Evolutionary conservation across 2,329 filamentous ascomycete species (phyloP).

Genomic region (Tolypocladium inflatum): DNA sequence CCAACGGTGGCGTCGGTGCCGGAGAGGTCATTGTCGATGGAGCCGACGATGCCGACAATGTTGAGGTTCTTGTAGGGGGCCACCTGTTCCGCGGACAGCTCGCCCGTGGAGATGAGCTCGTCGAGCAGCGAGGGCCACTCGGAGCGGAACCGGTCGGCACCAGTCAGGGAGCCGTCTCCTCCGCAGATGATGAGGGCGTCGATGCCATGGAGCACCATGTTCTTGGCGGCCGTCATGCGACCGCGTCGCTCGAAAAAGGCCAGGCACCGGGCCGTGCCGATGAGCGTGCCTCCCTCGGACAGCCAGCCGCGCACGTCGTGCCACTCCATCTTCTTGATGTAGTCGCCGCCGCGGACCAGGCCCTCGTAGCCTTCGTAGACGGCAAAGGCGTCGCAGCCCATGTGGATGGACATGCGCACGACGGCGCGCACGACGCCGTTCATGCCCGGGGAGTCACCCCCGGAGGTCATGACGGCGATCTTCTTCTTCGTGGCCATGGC

Average conservation of each 20-base stretch:
- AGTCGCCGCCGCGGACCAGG: constrained; percentile 76
- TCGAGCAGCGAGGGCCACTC: constrained; percentile 86
- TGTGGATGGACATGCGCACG: constrained; percentile 82
- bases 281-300: constrained; percentile 88
- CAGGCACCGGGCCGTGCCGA: constrained; percentile 90
- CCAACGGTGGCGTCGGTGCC: constrained; percentile 96
- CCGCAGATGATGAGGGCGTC: constrained; percentile 95
- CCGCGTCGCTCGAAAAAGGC: constrained; percentile 84
- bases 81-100: constrained; percentile 62
- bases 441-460: constrained; percentile 92
- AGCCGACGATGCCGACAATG: constrained; percentile 91
- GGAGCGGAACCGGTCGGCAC: constrained; percentile 82
- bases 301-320: constrained; percentile 91
- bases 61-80: constrained; percentile 79
- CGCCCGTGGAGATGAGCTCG: constrained; percentile 68
- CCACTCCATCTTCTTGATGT: constrained; percentile 85
- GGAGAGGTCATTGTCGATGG: constrained; percentile 97
- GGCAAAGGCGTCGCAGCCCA: constrained; percentile 70
- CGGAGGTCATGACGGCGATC: constrained; percentile 90
- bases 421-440: constrained; percentile 84
- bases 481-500: constrained; percentile 45
- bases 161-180: constrained; percentile 91
- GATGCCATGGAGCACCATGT: constrained; percentile 87
- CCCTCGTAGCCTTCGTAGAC: constrained; percentile 95
- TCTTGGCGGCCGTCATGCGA: constrained; percentile 78